Base-by-base conservation (phyloP, 2,329 filamentous ascomycete species). In the Colletotrichum agaves region DNA sequence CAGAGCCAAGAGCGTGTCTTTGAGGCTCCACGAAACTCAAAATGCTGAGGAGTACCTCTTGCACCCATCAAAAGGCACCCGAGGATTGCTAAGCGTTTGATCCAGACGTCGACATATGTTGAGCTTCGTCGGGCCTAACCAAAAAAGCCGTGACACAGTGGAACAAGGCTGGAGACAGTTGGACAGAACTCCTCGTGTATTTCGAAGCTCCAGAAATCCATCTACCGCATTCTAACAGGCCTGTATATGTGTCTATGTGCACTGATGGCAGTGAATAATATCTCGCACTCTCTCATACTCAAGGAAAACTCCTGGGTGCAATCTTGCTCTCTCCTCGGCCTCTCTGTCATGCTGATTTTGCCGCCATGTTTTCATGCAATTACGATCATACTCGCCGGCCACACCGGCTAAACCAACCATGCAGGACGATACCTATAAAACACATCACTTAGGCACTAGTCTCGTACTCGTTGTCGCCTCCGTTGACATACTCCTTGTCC, bases 401-500 rank as follows among this genome's bases (percentile, higher is more conserved):
- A 23, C 43, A 23, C 43, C 19, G 43, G 4, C 19, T 50, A 41
- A 4, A 50, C 57, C 31, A 41, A 60, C 57, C 57, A 60, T 10
- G 41, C 44, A 33, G 57, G 13, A 39, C 43, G 43, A 50, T 23
- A 21, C 17, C n/a, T 41, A 43, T 31, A 21, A 43, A 44, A 12
- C 31, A 39, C 41, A 49, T 49, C 53, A 31, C 37, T 53, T 56
- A 58, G 55, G 39, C 66, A 15, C 44, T 69, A 75, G 83, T 78
- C 74, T 86, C 84, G 70, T 82, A 80, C 73, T 87, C 84, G 41
- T 86, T 83, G 11, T 77, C 81, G 11, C 78, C 73, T 15, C 70
- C 74, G 23, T 74, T 55, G 31, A 74, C 47, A 69, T 73, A 31
- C 53, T 63, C 57, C 58, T 72, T 73, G 19, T 77, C 75, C 23